Base-by-base conservation (phyloP, 495 filamentous ascomycete genomes). In the Aspergillus diversus region DNA sequence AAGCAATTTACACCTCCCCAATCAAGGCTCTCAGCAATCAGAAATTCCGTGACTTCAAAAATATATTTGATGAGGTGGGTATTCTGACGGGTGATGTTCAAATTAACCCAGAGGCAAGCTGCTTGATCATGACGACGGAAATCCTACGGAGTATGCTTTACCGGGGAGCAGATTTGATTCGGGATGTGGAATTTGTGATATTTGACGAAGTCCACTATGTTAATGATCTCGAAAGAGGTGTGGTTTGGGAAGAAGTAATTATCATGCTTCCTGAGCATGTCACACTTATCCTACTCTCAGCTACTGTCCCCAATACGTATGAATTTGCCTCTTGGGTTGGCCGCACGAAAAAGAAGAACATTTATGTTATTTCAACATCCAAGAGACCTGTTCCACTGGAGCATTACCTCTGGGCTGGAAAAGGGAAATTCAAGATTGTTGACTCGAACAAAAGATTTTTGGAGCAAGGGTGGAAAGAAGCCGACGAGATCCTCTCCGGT, bases 151-250 rank as follows among this genome's bases (percentile, higher is more conserved):
- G 95, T 80, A 99, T 99, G 95, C 85, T 99, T 37, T 99, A 99
- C 72, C 86, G 95, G 60, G 95, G 95, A 50, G 95, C 96, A 15
- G 95, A 99, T 75, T 81, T 99, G 5, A 97, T 99, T 57, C 86
- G 95, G 61, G 95, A 99, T 73, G 96, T 99, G 34, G 95, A 99
- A 66, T 99, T 96, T 74, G 96, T 99, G 65, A 97, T 99, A 59
- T 99, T 99, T 67, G 95, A 99, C 69, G 95, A 99, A 73, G 95
- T 99, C 5, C 95, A 99, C 75, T 99, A 99, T 73, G 95, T 99
- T 51, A 99, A 99, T 68, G 95, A 99, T 69, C 83, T 87, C n/a
- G 95, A 99, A 79, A 86, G 95, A 72, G 95, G 95, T 64, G 95
- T 99, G 0, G 95, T 99, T 7, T 99, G 95, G 95, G 95, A 99